Conservation (phyloP, 192 early-diverging fungal genomes). For the Backusella parvicylindrica region DNA sequence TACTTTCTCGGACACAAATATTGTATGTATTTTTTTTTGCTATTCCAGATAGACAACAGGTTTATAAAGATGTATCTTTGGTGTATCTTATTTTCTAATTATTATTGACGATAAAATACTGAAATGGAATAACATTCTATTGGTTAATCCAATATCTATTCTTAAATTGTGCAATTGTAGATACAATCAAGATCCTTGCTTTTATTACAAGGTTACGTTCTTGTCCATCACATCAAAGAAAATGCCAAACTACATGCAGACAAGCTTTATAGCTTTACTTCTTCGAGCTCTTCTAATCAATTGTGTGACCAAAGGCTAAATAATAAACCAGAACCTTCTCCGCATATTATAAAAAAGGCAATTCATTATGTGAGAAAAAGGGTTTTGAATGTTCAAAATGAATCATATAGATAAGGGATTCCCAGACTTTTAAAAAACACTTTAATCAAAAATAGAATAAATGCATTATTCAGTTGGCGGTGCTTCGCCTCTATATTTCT, state of each 20-base stretch:
- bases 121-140: not conserved
- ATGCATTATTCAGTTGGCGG: not conserved
- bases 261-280: not conserved
- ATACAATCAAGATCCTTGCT: not conserved
- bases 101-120: too few species aligned
- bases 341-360: not conserved
- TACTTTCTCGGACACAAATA: too few species aligned
- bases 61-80: too few species aligned
- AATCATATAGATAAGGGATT: too few species aligned
- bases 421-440: not conserved
- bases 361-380: not conserved
- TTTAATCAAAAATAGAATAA: not conserved
- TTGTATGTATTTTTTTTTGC: too few species aligned
- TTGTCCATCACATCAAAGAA: not conserved
- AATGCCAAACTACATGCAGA: not conserved
- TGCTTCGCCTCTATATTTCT: conserved; percentile 13
- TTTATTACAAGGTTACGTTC: not conserved
- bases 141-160: not conserved
- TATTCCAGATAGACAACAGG: too few species aligned
- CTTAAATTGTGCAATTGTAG: not conserved
- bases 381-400: not conserved
- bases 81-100: too few species aligned
- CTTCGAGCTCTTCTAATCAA: not conserved
- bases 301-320: not conserved
- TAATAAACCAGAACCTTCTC: not conserved